Conservation (phyloP, 768 basidiomycete species). For the Flagelloscypha sp. region DNA sequence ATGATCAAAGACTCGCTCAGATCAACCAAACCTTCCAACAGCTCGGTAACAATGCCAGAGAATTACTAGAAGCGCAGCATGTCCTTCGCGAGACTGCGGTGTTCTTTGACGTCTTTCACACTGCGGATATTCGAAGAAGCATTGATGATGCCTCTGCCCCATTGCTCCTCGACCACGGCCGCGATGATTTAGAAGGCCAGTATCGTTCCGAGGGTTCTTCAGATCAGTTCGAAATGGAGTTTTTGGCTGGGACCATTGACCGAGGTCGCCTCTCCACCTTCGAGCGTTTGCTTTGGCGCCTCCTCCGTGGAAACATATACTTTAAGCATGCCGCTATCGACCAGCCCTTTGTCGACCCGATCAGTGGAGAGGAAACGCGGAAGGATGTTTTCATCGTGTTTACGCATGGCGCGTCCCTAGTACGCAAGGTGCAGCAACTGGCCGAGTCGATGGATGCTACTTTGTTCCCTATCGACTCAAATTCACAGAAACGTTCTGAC, state of each 20-base stretch:
- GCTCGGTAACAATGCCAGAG: conserved; percentile 75
- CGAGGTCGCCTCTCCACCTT: conserved; percentile 87
- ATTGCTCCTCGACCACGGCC: conserved; percentile 81
- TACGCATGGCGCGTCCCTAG: conserved; percentile 86
- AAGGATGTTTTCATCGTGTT: conserved; percentile 99
- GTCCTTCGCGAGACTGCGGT: conserved; percentile 92
- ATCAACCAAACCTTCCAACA: conserved; percentile 95
- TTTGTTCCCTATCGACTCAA: conserved; percentile 91
- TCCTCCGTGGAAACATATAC: conserved; percentile 93
- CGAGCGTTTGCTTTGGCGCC: conserved; percentile 96
- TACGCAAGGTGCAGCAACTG: conserved; percentile 95
- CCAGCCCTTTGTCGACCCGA: conserved; percentile 86
- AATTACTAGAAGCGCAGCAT: conserved; percentile 88
- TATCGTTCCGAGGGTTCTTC: conserved; percentile 30
- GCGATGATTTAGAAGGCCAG: conserved; percentile 76
- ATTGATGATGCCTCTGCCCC: conserved; percentile 91
- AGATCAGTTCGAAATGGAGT: conserved; percentile 89
- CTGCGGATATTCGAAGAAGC: conserved; percentile 74
- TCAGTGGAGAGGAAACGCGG: conserved; percentile 72
- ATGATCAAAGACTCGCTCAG: conserved; percentile 72
- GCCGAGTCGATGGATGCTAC: conserved; percentile 98
- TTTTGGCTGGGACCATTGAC: conserved; percentile 95
- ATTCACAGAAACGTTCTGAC: conserved; percentile 85
- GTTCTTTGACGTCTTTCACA: conserved; percentile 84
- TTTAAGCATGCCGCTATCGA: conserved; percentile 97